Base-by-base conservation (phyloP, 768 basidiomycete species). In the Suillus clintonianus region DNA sequence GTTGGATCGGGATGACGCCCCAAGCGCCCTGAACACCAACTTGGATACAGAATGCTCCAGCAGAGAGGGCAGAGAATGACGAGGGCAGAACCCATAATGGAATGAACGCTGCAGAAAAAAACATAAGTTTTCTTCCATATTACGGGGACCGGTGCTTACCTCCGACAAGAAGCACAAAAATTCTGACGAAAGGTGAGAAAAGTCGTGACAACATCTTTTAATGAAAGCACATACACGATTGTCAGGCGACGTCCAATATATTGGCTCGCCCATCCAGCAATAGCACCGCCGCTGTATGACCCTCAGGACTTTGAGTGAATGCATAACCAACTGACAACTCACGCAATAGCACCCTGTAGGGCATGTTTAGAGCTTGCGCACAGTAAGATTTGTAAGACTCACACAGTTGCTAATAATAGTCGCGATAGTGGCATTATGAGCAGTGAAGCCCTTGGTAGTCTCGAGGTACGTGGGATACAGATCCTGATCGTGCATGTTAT, bases 11-110 rank as follows among this genome's bases (percentile, higher is more conserved):
- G 73, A 86, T 83, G 13, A 93, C 89, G 69, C 92, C 92, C 91
- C 92, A 94, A 42, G 92, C 94, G 2, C 93, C 94, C 73, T 97
- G 95, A 0, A 96, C 92, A 58, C 92, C 92, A 67, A 92, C 86
- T 70, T 95, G 94, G 17, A 94, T 80, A 68, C 85, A 94, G 78
- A 96, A 97, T 1, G 93, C 94, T 10, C 93, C 93, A 0, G 92
- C 92, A 0, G 91, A 71, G 10, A 97, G 87, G 1, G 79, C 83
- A 1, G 83, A 73, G 74, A 95, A 95, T 1, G 82, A 76, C 7
- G 69, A 76, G 3, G 95, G 95, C 8, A 97, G 68, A 68, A 94
- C 91, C 95, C 94, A 96, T 2, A 95, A 80, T 0, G 90, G 90
- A 68, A 92, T 90, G 77, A 86, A 86, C 27, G 73, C 81, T 73